Percentiles rank a stretch among this genome's conserved stretches.
Evolutionary conservation across 805 yeast genomes (phyloP).

Genomic region (Wickerhamomyces pijperi): DNA sequence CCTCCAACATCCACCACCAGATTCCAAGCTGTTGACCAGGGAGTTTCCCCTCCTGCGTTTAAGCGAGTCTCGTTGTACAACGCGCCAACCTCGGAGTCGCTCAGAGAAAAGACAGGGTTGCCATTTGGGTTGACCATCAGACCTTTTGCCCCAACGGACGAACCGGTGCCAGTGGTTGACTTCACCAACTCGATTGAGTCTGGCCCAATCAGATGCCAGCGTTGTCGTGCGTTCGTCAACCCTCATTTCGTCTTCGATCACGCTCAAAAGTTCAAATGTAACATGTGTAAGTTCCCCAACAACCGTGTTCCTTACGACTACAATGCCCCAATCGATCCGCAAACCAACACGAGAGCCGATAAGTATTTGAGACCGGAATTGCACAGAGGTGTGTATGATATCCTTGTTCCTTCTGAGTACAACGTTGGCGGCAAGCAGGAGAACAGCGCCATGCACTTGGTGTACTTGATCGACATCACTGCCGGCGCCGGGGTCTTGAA

Average conservation of each 20-base stretch:
- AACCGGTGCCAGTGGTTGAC: conserved; percentile 58
- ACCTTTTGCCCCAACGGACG: conserved; percentile 67
- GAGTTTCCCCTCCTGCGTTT: conserved; percentile 71
- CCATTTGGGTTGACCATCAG: conserved; percentile 76
- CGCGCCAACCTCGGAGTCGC: conserved; percentile 63
- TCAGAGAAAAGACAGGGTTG: conserved; percentile 57
- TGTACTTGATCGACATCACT: conserved; percentile 65
- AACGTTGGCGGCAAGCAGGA: conserved; percentile 32
- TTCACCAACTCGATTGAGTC: conserved; percentile 28
- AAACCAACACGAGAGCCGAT: conserved; percentile 50
- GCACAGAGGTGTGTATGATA: conserved; percentile 75
- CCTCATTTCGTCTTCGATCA: conserved; percentile 62
- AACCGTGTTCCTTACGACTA: conserved; percentile 53
- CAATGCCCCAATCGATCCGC: conserved; percentile 45
- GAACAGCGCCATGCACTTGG: conserved; percentile 48
- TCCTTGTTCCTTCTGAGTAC: conserved; percentile 65
- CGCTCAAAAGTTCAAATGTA: conserved; percentile 63
- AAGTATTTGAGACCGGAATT: conserved; percentile 61
- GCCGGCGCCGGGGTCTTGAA: conserved; percentile 50
- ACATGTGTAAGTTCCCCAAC: conserved; percentile 74
- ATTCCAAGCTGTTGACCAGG: conserved; percentile 67
- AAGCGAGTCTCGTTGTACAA: conserved; percentile 73
- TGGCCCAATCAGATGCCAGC: conserved; percentile 81
- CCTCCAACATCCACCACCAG: conserved; percentile 74
- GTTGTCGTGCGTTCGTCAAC: conserved; percentile 86